phyloP scores from a whole-genome alignment of 2,329 filamentous ascomycete genomes.

The Fusarium luffae region DNA sequence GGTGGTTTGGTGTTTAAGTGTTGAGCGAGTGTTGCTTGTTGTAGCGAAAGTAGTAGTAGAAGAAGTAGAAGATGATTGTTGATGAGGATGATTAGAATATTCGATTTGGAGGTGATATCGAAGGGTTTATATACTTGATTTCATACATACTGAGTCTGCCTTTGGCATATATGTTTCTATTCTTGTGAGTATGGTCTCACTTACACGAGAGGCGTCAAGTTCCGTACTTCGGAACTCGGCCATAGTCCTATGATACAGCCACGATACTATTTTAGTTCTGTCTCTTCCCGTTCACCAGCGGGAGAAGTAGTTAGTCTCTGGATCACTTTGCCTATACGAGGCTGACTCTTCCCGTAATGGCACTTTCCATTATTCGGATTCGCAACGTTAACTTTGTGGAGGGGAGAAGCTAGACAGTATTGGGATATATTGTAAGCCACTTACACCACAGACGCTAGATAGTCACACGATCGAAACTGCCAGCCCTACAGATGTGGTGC shows the following conservation, averaged over 20 bases:
- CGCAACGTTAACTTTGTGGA: conserved; percentile 20
- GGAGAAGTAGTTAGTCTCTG: neutral
- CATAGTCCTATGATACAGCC: neutral
- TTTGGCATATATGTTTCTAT: conserved; percentile 10
- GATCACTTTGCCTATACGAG: conserved; percentile 14
- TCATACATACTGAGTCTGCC: fast-evolving
- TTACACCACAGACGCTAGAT: conserved; percentile 14
- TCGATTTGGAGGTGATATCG: neutral
- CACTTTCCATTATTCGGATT: neutral
- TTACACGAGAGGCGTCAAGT: conserved; percentile 25
- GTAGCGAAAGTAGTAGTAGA: conserved; percentile 12
- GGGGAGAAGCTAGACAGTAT: conserved; percentile 5
- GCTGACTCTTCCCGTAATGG: neutral
- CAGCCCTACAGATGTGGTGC: conserved; percentile 22
- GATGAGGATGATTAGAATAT: conserved; percentile 27
- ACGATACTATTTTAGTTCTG: conserved; percentile 7
- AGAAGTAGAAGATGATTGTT: conserved; percentile 16
- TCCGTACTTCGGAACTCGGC: conserved; percentile 1
- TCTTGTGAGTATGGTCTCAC: conserved; percentile 4
- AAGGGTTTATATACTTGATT: conserved; percentile 30
- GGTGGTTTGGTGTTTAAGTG: neutral
- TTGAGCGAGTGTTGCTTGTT: conserved; percentile 22
- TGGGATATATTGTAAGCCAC: conserved; percentile 13
- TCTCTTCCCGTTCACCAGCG: neutral
- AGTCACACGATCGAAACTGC: conserved; percentile 32